Evolutionary conservation across 2,329 filamentous ascomycete species (phyloP).

Genomic region (Neonectria punicea): DNA sequence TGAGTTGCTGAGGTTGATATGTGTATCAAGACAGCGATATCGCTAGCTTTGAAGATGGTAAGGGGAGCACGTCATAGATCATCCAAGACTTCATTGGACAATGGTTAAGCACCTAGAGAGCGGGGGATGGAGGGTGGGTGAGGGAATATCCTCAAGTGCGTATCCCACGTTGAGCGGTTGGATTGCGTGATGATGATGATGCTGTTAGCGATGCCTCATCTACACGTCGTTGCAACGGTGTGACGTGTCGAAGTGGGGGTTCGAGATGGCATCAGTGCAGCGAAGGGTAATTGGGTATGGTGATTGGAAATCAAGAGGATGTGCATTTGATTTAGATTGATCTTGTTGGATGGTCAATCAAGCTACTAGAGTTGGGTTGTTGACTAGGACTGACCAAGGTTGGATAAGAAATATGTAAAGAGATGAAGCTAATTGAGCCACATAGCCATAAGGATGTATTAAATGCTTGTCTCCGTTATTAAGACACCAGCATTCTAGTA

Average conservation of each 20-base stretch:
- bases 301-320: background rate
- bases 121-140: background rate
- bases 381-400: background rate
- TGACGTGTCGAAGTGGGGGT: conserved; percentile 26
- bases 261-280: background rate
- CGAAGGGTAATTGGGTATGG: too few species aligned
- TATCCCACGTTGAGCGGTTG: background rate
- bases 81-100: conserved; percentile 1
- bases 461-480: background rate
- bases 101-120: background rate
- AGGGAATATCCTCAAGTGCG: conserved; percentile 7
- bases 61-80: conserved; percentile 18
- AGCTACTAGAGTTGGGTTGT: background rate
- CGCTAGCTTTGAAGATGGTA: conserved; percentile 1
- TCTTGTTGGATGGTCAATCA: background rate
- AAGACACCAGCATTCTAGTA: background rate
- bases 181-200: conserved; percentile 26
- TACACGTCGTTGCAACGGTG: conserved; percentile 7
- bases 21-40: background rate
- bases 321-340: background rate
- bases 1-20: conserved; percentile 3
- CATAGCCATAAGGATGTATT: background rate
- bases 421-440: background rate
- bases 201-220: conserved; percentile 2
- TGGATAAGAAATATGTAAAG: background rate